Evolutionary conservation across 2,329 filamentous ascomycete genomes (phyloP).

Genomic region (Paracorniculantispora psalliotae): DNA sequence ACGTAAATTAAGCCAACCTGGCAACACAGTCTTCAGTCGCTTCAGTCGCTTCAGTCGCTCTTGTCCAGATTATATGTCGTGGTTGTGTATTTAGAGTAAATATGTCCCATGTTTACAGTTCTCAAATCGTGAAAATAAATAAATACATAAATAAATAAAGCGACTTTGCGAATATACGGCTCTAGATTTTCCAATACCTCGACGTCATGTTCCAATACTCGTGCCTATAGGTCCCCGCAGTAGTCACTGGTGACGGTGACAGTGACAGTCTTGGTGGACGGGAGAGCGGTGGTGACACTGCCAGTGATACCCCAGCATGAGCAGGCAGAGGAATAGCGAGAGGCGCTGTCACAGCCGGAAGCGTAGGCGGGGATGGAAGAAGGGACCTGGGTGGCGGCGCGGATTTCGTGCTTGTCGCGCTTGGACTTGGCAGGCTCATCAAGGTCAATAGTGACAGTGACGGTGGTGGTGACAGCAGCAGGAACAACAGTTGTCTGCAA

Average conservation of each 20-base stretch:
- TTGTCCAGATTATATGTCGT: no score
- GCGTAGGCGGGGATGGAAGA: conserved; percentile 36
- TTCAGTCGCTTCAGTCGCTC: no score
- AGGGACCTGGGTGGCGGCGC: conserved; percentile 29
- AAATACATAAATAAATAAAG: no score
- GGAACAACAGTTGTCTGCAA: conserved; percentile 35
- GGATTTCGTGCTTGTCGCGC: conserved; percentile 25
- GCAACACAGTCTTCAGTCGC: no score
- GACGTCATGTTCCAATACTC: no score
- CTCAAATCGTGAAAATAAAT: no score
- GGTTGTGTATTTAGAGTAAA: no score
- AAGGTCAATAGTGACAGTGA: conserved; percentile 34
- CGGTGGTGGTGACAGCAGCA: conserved; percentile 32
- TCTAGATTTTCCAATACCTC: no score
- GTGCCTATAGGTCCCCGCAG: conserved; percentile 34
- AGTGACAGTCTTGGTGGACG: conserved; percentile 35
- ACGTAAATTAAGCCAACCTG: no score
- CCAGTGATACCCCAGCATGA: conserved; percentile 41
- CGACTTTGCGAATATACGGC: no score
- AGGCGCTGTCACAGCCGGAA: conserved; percentile 30
- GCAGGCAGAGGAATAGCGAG: conserved; percentile 38
- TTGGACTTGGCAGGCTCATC: conserved; percentile 25
- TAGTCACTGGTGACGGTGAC: conserved; percentile 38
- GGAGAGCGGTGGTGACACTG: conserved; percentile 32
- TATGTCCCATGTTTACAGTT: no score